Percentiles rank a stretch among this genome's conserved stretches.
phyloP scores from a whole-genome alignment of 2,329 filamentous ascomycete genomes.

The Curvularia verruculosa region DNA sequence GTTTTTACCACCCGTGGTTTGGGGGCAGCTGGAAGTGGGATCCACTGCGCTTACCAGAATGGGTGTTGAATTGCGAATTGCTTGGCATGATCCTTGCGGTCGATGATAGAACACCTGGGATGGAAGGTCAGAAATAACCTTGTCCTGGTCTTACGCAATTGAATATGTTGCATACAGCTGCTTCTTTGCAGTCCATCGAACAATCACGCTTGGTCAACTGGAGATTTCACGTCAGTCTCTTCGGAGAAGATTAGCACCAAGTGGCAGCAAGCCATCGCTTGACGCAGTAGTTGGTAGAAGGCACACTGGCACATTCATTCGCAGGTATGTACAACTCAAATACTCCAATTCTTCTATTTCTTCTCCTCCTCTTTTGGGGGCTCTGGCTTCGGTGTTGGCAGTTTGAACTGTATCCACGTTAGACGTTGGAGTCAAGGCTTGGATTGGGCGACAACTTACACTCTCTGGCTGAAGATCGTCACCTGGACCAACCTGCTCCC shows the following conservation, averaged over 20 bases:
- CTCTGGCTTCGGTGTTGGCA: slow-evolving; percentile 94
- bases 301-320: slow-evolving; percentile 34
- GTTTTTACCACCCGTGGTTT: not conserved
- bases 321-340: slow-evolving; percentile 50
- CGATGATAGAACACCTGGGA: not conserved
- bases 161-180: not conserved
- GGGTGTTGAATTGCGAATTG: slow-evolving; percentile 20
- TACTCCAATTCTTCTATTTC: slow-evolving; percentile 67
- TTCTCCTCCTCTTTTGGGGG: slow-evolving; percentile 83
- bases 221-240: not conserved
- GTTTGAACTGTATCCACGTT: slow-evolving; percentile 70
- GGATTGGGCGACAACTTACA: slow-evolving; percentile 45
- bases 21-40: slow-evolving; percentile 1
- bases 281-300: slow-evolving; percentile 5
- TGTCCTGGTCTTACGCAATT: not conserved
- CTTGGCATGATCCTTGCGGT: slow-evolving; percentile 14
- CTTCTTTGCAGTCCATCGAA: not conserved
- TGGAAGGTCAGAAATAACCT: not conserved
- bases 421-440: not conserved
- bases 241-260: not conserved
- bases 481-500: slow-evolving; percentile 74
- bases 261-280: not conserved
- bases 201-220: not conserved
- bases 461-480: slow-evolving; percentile 76
- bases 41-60: slow-evolving; percentile 13